phyloP scores from a whole-genome alignment of 495 filamentous ascomycete genomes.

The Neurospora sp. region DNA sequence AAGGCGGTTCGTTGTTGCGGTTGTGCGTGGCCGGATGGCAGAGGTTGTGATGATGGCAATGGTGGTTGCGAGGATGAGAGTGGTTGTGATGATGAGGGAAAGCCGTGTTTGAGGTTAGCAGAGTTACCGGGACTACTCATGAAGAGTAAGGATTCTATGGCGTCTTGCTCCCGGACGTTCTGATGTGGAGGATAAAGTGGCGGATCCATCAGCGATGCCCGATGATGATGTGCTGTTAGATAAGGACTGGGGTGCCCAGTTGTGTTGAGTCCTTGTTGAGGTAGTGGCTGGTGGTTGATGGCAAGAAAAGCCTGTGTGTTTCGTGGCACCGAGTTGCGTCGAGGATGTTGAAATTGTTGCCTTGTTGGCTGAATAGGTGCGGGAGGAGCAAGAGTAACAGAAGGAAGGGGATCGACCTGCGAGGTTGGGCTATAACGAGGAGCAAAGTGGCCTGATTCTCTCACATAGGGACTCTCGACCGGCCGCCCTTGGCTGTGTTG shows the following conservation, averaged over 20 bases:
- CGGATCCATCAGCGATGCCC: constrained; percentile 55
- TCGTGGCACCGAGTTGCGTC: constrained; percentile 28
- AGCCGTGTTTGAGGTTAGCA: constrained; percentile 42
- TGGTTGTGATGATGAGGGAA: constrained; percentile 30
- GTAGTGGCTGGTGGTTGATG: constrained; percentile 24
- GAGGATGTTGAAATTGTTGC: constrained; percentile 14
- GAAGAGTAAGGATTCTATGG: constrained; percentile 77
- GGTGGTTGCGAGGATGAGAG: constrained; percentile 22
- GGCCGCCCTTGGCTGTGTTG: constrained; percentile 9
- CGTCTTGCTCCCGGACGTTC: constrained; percentile 64
- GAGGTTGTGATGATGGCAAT: constrained; percentile 26
- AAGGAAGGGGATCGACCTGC: constrained; percentile 16
- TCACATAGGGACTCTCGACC: constrained; percentile 4
- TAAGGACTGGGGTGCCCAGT: constrained; percentile 31
- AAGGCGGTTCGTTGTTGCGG: constrained; percentile 29
- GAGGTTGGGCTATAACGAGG: constrained; percentile 17
- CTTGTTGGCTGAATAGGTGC: constrained; percentile 26
- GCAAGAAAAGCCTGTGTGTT: constrained; percentile 30
- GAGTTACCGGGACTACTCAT: constrained; percentile 82
- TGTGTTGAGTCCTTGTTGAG: constrained; percentile 25
- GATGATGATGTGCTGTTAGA: constrained; percentile 20
- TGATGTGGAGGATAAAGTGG: constrained; percentile 40
- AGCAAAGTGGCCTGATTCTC: constrained; percentile 7
- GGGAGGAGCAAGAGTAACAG: constrained; percentile 23
- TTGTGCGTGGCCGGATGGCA: constrained; percentile 25